Conservation (phyloP, 2,329 filamentous ascomycete genomes). For the Aspergillus pseudoviridinutans region DNA sequence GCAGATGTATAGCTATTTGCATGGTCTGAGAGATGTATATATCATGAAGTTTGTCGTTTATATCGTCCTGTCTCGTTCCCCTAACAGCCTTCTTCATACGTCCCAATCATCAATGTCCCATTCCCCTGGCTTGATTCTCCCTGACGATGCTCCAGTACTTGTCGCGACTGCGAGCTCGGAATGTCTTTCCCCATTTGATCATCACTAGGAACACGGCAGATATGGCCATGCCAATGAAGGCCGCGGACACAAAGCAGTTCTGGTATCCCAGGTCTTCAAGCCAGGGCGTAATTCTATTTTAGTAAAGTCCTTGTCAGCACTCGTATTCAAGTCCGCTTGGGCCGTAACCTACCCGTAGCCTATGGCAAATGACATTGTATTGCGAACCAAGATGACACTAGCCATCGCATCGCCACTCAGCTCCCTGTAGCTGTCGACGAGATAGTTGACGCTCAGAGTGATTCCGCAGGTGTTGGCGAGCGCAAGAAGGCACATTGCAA, state of each 20-base stretch:
- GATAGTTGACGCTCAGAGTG: constrained; percentile 38
- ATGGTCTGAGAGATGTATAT: neutral
- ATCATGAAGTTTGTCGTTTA: neutral
- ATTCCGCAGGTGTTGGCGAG: constrained; percentile 37
- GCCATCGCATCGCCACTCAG: constrained; percentile 39
- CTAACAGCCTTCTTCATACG: no score
- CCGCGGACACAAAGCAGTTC: constrained; percentile 43
- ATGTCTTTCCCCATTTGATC: constrained; percentile 37
- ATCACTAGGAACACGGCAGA: constrained; percentile 38
- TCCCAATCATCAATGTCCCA: constrained; percentile 22
- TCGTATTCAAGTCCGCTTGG: neutral
- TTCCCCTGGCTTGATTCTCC: constrained; percentile 31
- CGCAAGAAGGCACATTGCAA: constrained; percentile 42
- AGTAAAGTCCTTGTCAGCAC: neutral
- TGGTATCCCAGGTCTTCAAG: constrained; percentile 41
- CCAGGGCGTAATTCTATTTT: constrained; percentile 45
- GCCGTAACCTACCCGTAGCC: constrained; percentile 34
- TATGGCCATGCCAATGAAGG: constrained; percentile 35
- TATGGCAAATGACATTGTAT: constrained; percentile 48
- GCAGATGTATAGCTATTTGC: neutral
- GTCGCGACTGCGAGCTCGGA: constrained; percentile 29
- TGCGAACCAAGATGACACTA: constrained; percentile 45
- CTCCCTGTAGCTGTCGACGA: constrained; percentile 40
- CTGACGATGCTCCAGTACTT: constrained; percentile 37
- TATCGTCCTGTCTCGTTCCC: no score